Evolutionary conservation across 1,284 basidiomycete species (phyloP), one percentile per base, ranked within the genome.

Genomic region (Athelia sp.): DNA sequence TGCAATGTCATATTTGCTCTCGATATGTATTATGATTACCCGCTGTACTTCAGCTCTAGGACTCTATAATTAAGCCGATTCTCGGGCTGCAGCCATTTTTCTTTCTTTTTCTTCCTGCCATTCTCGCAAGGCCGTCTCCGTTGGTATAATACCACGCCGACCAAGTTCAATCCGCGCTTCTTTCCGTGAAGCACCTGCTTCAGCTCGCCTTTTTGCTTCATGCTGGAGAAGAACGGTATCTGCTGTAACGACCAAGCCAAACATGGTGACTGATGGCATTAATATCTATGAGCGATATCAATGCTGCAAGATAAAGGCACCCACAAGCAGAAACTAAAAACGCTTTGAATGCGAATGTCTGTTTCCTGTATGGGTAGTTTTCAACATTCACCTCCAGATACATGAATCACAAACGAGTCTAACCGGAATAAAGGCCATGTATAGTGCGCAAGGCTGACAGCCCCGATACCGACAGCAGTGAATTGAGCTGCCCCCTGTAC

Each of bases 361-460:
- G 90, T 29, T 29, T 29, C 26, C 26, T 29, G 26, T 29, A 13
- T 29, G 6, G 13, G 6, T 29, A 6, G 26, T 29, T 29, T 29
- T 29, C 26, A n/a, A n/a, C n/a, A n/a, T 13, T 29, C 26, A 13
- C 26, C 4, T 29, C 6, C 26, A 29, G 4, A 29, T 6, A 6
- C 26, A 29, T 29, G 24, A 34, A 18, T 40, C 35, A n/a, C n/a
- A n/a, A n/a, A n/a, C n/a, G n/a, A n/a, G n/a, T 40, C 69, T 58
- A 60, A 89, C 87, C 84, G 74, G 65, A 93, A 93, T 17, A 73
- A 55, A n/a, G 90, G 90, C 82, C 83, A 92, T 31, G 78, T 72
- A 60, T 81, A 76, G 62, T 93, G 88, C n/a, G 73, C 82, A 43
- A 91, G 63, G 22, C 82, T 75, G 24, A 81, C 75, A 24, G 81